These are phyloP conservation scores for Irpex rosettiformis DNA, from an alignment of 1,284 basidiomycete genomes.

Conservation along the genomic window DNA sequence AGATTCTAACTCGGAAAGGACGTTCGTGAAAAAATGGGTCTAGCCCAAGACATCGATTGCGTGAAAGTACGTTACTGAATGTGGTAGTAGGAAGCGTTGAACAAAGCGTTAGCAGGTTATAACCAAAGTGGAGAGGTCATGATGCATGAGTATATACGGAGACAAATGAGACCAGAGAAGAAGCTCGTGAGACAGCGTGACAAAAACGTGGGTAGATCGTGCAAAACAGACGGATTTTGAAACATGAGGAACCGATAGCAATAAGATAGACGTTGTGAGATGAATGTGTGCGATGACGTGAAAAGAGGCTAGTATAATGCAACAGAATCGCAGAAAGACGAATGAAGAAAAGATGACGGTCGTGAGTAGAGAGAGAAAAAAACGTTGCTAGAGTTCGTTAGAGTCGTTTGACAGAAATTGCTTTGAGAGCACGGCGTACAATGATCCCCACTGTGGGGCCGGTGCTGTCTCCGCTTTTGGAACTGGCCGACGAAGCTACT, in stretches of 20 bases:
- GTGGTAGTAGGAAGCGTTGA: not conserved
- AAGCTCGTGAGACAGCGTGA: not conserved
- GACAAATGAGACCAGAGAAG: not conserved
- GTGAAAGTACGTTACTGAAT: not conserved
- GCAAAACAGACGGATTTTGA: not conserved
- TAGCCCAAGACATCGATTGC: not conserved
- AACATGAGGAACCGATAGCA: constrained; percentile 11
- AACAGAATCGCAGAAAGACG: constrained; percentile 3
- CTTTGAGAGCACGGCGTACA: constrained; percentile 64
- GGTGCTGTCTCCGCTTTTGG: constrained; percentile 42
- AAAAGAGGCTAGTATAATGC: constrained; percentile 7
- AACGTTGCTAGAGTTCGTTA: constrained; percentile 10
- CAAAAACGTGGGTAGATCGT: not conserved
- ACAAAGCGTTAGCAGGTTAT: not conserved
- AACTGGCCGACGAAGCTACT: constrained; percentile 8
- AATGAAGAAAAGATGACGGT: constrained; percentile 8
- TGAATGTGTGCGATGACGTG: not conserved
- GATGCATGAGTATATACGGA: not conserved
- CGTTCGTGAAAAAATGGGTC: not conserved
- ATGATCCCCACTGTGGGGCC: constrained; percentile 41
- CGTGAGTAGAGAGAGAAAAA: not conserved
- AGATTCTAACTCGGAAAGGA: not conserved
- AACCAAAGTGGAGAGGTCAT: not conserved
- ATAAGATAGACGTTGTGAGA: constrained; percentile 11
- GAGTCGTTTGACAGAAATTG: constrained; percentile 47